Conservation (phyloP, 2,329 filamentous ascomycete species). For the Aureobasidium sp. region DNA sequence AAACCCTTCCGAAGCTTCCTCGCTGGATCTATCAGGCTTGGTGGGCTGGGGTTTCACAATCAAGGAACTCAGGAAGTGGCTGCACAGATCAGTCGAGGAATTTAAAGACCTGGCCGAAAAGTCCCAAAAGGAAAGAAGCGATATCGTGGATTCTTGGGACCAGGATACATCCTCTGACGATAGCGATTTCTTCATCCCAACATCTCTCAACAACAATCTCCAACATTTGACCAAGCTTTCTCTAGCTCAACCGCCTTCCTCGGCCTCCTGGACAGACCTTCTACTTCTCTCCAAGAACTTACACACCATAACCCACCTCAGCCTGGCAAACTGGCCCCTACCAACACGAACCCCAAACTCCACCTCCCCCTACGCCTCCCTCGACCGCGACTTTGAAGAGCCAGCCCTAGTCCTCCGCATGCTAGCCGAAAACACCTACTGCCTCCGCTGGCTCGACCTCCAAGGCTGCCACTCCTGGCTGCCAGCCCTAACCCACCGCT, state of each 20-base stretch:
- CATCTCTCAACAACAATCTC: constrained; percentile 31
- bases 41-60: constrained; percentile 40
- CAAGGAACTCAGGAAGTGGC: constrained; percentile 37
- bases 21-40: constrained; percentile 45
- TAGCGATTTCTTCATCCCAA: constrained; percentile 16
- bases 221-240: constrained; percentile 48
- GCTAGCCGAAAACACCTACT: constrained; percentile 47
- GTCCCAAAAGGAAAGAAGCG: neutral
- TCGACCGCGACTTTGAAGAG: constrained; percentile 48
- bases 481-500: constrained; percentile 32
- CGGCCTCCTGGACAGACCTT: constrained; percentile 47
- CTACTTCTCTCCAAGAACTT: constrained; percentile 44
- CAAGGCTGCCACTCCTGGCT: constrained; percentile 51
- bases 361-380: constrained; percentile 43
- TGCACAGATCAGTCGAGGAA: constrained; percentile 23
- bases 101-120: neutral
- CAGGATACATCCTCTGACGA: constrained; percentile 26
- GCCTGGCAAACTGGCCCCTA: constrained; percentile 52
- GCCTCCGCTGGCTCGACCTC: constrained; percentile 53
- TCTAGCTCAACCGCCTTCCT: constrained; percentile 42
- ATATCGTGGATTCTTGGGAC: constrained; percentile 38
- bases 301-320: constrained; percentile 52
- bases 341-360: constrained; percentile 50
- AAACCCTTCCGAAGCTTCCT: constrained; percentile 37
- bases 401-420: constrained; percentile 47